Conservation (phyloP, 2,329 filamentous ascomycete species). For the Xylariaceae sp. region DNA sequence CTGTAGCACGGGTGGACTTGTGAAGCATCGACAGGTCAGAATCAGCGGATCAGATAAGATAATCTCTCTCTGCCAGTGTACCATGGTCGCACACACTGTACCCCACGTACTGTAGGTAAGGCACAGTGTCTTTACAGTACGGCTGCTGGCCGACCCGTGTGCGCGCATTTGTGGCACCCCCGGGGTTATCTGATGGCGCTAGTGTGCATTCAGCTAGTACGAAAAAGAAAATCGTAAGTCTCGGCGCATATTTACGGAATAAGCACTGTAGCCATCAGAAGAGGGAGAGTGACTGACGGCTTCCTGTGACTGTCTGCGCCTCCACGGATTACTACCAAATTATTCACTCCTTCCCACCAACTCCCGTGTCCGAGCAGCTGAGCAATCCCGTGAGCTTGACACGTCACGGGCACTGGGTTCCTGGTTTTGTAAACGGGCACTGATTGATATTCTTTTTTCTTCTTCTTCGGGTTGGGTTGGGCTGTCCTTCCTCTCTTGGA, state of each 20-base stretch:
- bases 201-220: background rate
- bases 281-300: background rate
- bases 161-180: background rate
- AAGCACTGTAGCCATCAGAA: background rate
- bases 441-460: background rate
- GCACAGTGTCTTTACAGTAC: background rate
- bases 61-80: constrained; percentile 11
- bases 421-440: background rate
- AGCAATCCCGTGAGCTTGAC: constrained; percentile 15
- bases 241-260: background rate
- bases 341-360: background rate
- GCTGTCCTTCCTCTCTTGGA: background rate
- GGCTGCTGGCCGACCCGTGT: background rate
- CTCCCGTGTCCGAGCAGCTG: background rate
- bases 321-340: background rate
- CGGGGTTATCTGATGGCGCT: constrained; percentile 20
- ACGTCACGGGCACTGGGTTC: constrained; percentile 13
- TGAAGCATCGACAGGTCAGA: background rate
- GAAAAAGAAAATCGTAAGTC: constrained; percentile 1
- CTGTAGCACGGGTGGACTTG: too few species aligned
- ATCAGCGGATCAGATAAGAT: constrained; percentile 34
- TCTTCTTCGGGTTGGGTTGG: background rate
- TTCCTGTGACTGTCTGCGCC: background rate
- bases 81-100: too few species aligned
- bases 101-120: background rate